Evolutionary conservation across 805 yeast species (phyloP).

Genomic region (Ogataea haglerorum): DNA sequence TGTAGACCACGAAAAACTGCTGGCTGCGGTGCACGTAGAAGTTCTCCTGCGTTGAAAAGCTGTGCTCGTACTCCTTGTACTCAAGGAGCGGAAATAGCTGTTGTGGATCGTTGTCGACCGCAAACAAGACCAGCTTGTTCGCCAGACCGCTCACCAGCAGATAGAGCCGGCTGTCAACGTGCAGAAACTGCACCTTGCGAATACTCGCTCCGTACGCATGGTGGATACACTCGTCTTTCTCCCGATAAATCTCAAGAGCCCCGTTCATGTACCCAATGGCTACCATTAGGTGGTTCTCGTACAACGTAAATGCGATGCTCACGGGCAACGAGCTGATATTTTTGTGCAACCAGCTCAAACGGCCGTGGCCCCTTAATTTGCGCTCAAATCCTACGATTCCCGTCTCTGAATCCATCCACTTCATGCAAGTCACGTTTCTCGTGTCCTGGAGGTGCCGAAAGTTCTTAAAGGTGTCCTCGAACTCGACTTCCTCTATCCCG

Average conservation of each 20-base stretch:
- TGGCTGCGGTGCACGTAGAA: conserved; percentile 10
- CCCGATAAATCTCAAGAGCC: background rate
- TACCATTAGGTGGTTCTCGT: background rate
- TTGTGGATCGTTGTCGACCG: background rate
- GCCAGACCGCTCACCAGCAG: conserved; percentile 18
- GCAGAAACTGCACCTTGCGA: conserved; percentile 12
- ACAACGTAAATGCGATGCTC: background rate
- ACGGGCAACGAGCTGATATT: background rate
- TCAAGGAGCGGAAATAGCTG: conserved; percentile 3
- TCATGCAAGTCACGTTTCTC: conserved; percentile 1
- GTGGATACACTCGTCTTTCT: background rate
- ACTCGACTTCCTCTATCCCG: conserved; percentile 4
- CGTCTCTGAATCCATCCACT: conserved; percentile 3
- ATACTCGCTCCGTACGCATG: conserved; percentile 11
- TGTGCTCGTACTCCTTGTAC: conserved; percentile 14
- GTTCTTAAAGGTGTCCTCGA: background rate
- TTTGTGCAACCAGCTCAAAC: background rate
- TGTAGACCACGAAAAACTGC: conserved; percentile 13
- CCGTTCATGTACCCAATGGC: conserved; percentile 9
- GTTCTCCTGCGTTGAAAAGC: conserved; percentile 10
- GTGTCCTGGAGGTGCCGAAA: background rate
- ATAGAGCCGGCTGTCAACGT: background rate
- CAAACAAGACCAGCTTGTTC: conserved; percentile 8
- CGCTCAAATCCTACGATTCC: conserved; percentile 3
- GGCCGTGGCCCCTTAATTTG: conserved; percentile 2